Percentiles rank a stretch among this genome's conserved stretches.
phyloP scores from a whole-genome alignment of 1,284 basidiomycete genomes.

The Boletellus deceptivus region DNA sequence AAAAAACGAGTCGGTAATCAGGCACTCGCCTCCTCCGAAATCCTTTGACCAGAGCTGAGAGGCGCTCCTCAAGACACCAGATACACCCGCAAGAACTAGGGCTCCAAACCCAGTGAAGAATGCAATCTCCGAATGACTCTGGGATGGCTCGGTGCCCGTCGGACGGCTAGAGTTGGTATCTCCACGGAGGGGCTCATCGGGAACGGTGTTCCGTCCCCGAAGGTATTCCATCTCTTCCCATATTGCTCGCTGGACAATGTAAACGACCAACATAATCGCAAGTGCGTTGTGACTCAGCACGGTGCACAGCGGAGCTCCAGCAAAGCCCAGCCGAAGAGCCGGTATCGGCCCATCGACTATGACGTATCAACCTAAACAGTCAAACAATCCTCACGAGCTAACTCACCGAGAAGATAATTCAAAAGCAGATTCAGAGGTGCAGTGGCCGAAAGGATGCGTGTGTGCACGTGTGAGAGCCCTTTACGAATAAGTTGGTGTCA shows the following conservation, averaged over 20 bases:
- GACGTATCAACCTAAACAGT: neutral
- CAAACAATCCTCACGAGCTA: neutral
- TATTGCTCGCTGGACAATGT: conserved; percentile 23
- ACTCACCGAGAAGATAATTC: conserved; percentile 30
- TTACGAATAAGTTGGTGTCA: neutral
- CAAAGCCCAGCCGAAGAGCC: conserved; percentile 27
- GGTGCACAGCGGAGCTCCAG: conserved; percentile 28
- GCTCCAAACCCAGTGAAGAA: conserved; percentile 21
- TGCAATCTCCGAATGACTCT: neutral
- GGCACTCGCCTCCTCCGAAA: conserved; percentile 25
- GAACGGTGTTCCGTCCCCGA: conserved; percentile 10
- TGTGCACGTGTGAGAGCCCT: conserved; percentile 25
- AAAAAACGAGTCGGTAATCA: neutral
- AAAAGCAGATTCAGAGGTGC: conserved; percentile 27
- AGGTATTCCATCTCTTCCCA: conserved; percentile 20
- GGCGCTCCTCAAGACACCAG: conserved; percentile 24
- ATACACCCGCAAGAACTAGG: conserved; percentile 17
- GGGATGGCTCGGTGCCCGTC: neutral
- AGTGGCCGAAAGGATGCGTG: conserved; percentile 22
- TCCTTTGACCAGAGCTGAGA: conserved; percentile 34
- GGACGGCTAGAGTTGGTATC: neutral
- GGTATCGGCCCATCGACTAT: conserved; percentile 29
- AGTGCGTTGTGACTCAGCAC: conserved; percentile 29
- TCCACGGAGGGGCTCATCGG: conserved; percentile 10
- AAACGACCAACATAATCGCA: conserved; percentile 19